Evolutionary conservation across 2,329 filamentous ascomycete genomes (phyloP).

Genomic region (Dothideomycetes sp.): DNA sequence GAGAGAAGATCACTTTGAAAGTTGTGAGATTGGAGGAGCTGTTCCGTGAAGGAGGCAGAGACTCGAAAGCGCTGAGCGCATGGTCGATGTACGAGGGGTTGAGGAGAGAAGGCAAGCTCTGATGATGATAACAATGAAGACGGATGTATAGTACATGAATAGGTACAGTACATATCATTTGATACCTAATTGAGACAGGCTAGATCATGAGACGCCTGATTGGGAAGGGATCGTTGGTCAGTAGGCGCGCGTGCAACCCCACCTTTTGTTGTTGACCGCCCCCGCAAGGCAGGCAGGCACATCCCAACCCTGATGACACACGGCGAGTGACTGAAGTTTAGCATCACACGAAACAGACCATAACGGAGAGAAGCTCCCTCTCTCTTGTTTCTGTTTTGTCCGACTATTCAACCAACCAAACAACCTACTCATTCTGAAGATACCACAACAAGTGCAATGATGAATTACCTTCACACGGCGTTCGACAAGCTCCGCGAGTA

Average conservation of each 20-base stretch:
- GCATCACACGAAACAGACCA: too few species aligned
- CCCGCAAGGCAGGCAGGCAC: too few species aligned
- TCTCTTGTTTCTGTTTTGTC: not conserved
- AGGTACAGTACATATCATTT: not conserved
- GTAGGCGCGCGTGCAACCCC: not conserved
- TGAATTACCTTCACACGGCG: slow-evolving; percentile 79
- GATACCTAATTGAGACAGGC: not conserved
- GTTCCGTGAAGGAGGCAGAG: slow-evolving; percentile 46
- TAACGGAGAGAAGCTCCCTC: too few species aligned
- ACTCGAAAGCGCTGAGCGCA: slow-evolving; percentile 48
- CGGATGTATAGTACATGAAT: not conserved
- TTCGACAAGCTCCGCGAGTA: slow-evolving; percentile 90
- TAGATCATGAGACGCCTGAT: not conserved
- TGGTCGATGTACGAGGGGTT: slow-evolving; percentile 48
- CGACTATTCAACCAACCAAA: not conserved
- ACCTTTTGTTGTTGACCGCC: too few species aligned
- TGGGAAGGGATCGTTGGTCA: not conserved
- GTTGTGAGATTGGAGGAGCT: slow-evolving; percentile 42
- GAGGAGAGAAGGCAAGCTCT: slow-evolving; percentile 38
- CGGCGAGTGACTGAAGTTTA: too few species aligned
- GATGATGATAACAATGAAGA: not conserved
- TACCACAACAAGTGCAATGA: slow-evolving; percentile 30
- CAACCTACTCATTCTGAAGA: not conserved
- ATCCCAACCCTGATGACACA: slow-evolving; percentile 12
- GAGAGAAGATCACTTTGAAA: slow-evolving; percentile 52